phyloP scores from a whole-genome alignment of 257 asterid genomes.

The Asclepias syriaca region DNA sequence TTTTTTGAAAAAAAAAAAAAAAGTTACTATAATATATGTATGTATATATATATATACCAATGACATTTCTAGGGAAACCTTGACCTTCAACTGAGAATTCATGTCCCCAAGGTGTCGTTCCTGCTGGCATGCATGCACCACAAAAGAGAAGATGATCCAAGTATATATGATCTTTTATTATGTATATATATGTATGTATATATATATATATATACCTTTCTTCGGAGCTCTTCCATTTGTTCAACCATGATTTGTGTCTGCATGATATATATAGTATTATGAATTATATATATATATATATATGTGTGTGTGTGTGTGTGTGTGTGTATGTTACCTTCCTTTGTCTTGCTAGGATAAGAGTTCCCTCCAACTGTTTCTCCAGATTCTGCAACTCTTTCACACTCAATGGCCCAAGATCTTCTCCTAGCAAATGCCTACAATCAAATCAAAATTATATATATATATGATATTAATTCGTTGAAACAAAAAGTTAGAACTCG shows the following conservation, averaged over 20 bases:
- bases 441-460: neutral
- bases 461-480: too few species aligned
- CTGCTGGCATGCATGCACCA: slow-evolving; percentile 24
- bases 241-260: slow-evolving; percentile 81
- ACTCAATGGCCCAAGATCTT: slow-evolving; percentile 81
- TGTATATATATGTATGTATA: too few species aligned
- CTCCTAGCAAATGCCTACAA: slow-evolving; percentile 88
- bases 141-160: neutral
- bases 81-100: slow-evolving; percentile 80
- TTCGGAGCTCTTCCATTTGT: slow-evolving; percentile 87
- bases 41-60: slow-evolving; percentile 26
- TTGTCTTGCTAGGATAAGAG: slow-evolving; percentile 81
- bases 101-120: slow-evolving; percentile 85
- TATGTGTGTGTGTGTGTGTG: too few species aligned
- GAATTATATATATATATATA: neutral
- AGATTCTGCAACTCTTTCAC: slow-evolving; percentile 83
- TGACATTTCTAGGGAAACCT: slow-evolving; percentile 70
- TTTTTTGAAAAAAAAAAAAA: neutral
- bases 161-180: too few species aligned
- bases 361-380: slow-evolving; percentile 87
- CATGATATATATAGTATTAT: neutral
- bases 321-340: slow-evolving; percentile 54
- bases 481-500: too few species aligned
- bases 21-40: neutral
- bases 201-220: slow-evolving; percentile 44